A percentile compares a stretch with the other conserved stretches of the same genome.
phyloP scores from a whole-genome alignment of 805 yeast species.

The Starmerella khaoyaiensis region DNA sequence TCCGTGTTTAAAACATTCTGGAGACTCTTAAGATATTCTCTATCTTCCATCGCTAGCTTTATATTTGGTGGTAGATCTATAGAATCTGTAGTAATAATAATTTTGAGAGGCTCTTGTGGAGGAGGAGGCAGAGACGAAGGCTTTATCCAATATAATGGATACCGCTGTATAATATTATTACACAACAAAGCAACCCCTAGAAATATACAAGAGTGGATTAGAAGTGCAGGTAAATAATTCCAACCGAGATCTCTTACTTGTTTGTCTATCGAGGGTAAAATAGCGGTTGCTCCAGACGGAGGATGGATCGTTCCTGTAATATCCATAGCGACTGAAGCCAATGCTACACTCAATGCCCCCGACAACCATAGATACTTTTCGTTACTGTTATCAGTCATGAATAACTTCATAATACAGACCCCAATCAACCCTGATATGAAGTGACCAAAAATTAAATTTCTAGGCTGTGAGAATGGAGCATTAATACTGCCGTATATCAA shows the following conservation, averaged over 20 bases:
- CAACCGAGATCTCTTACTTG: constrained; percentile 41
- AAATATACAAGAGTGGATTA: constrained; percentile 39
- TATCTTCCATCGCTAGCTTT: too few relatives aligned
- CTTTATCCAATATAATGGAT: constrained; percentile 45
- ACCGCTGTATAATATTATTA: constrained; percentile 40
- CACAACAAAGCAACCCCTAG: constrained; percentile 39
- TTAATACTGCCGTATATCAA: constrained; percentile 42
- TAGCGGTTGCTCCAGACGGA: constrained; percentile 60
- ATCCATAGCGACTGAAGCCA: constrained; percentile 42
- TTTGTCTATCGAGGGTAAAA: constrained; percentile 41
- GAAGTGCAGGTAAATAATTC: constrained; percentile 49
- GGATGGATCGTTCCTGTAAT: constrained; percentile 50
- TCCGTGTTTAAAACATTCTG: too few relatives aligned
- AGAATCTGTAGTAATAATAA: neutral
- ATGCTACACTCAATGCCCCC: constrained; percentile 46
- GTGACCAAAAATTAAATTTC: constrained; percentile 46
- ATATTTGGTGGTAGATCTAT: constrained; percentile 1
- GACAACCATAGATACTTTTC: constrained; percentile 40
- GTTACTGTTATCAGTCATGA: constrained; percentile 35
- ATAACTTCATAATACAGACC: constrained; percentile 41
- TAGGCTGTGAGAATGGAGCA: constrained; percentile 53
- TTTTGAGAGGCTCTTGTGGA: neutral
- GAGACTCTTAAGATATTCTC: too few relatives aligned
- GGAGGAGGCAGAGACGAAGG: constrained; percentile 5
- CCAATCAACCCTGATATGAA: constrained; percentile 43